A percentile compares a stretch with the other conserved stretches of the same genome.
Evolutionary conservation across 495 filamentous ascomycete species (phyloP).

Genomic region (Xylaria flabelliformis): DNA sequence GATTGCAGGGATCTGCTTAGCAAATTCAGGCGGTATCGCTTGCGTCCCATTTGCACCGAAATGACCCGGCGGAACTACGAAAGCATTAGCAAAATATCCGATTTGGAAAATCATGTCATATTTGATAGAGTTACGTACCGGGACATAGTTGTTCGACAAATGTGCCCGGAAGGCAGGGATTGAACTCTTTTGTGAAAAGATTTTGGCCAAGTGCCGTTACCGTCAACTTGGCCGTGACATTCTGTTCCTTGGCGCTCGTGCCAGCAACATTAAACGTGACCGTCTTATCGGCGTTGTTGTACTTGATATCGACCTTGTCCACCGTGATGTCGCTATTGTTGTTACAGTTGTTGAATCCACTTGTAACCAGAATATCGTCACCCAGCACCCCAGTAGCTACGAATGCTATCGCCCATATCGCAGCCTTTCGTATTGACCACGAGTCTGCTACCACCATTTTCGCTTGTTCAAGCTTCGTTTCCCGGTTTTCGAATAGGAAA

Average conservation of each 20-base stretch:
- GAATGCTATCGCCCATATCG: conserved; percentile 44
- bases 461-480: not conserved
- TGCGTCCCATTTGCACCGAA: conserved; percentile 77
- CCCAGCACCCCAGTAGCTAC: conserved; percentile 54
- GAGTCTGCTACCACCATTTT: conserved; percentile 37
- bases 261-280: conserved; percentile 86
- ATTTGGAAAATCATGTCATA: conserved; percentile 12
- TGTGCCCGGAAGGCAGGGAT: conserved; percentile 74
- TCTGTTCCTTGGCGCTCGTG: conserved; percentile 72
- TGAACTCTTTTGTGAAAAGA: conserved; percentile 80
- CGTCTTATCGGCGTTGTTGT: conserved; percentile 72
- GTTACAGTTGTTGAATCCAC: conserved; percentile 79
- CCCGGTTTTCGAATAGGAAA: not conserved
- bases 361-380: conserved; percentile 77
- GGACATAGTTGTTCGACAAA: conserved; percentile 81
- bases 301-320: conserved; percentile 75
- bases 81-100: conserved; percentile 39
- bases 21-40: conserved; percentile 70
- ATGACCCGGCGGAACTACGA: conserved; percentile 69
- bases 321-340: conserved; percentile 71
- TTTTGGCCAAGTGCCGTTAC: conserved; percentile 87
- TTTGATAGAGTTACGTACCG: conserved; percentile 54
- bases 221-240: conserved; percentile 78
- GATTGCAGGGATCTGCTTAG: conserved; percentile 81
- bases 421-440: conserved; percentile 42